These are phyloP conservation scores for Begonia masoniana DNA, from an alignment of 306 rosid genomes.

Conservation along the genomic window DNA sequence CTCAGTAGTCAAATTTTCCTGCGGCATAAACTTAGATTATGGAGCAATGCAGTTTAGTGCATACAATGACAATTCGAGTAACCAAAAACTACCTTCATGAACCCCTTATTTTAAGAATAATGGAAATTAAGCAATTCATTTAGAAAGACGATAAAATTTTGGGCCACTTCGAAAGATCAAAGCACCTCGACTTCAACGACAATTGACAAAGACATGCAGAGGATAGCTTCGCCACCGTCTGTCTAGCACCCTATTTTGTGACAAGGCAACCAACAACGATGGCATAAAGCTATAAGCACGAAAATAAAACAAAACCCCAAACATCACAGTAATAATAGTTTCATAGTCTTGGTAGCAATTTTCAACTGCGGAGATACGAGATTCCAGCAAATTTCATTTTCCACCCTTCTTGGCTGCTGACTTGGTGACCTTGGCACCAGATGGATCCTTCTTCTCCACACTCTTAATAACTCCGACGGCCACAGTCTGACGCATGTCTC, in stretches of 20 bases:
- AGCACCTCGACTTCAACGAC: slow-evolving; percentile 4
- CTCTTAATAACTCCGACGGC: slow-evolving; percentile 19
- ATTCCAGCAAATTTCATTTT: slow-evolving; percentile 27
- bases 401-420: slow-evolving; percentile 35
- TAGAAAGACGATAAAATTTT: not conserved
- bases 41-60: too few relatives aligned
- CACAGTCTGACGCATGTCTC: slow-evolving; percentile 26
- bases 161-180: slow-evolving; percentile 6
- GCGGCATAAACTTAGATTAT: too few relatives aligned
- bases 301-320: slow-evolving; percentile 4
- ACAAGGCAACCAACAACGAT: slow-evolving; percentile 2
- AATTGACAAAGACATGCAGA: not conserved
- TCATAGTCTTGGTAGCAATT: not conserved
- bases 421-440: slow-evolving; percentile 48
- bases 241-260: slow-evolving; percentile 26
- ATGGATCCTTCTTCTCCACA: slow-evolving; percentile 50
- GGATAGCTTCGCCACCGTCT: slow-evolving; percentile 17
- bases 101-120: too few relatives aligned
- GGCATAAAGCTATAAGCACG: not conserved
- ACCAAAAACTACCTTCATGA: too few relatives aligned
- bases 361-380: not conserved
- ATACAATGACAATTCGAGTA: too few relatives aligned
- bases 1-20: too few relatives aligned
- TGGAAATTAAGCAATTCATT: too few relatives aligned
- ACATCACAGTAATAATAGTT: not conserved